Percentiles rank a stretch among this genome's conserved stretches.
Evolutionary conservation across 163 green algal genomes (phyloP).

Genomic region (Chlorella variabilis): DNA sequence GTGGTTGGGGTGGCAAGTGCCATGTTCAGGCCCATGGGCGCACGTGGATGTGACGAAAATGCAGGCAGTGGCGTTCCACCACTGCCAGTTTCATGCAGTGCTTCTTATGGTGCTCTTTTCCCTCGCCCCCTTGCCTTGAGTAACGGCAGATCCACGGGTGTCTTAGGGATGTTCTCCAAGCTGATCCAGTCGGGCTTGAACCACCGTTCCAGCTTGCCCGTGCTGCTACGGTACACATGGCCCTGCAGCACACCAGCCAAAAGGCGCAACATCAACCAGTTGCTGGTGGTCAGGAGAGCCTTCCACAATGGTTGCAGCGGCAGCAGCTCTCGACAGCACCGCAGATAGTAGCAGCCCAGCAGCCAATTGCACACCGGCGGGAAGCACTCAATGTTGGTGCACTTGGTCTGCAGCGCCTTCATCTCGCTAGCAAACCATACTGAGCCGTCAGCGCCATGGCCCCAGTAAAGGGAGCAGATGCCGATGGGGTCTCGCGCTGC

Average conservation of each 20-base stretch:
- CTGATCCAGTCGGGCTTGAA: conserved; percentile 89
- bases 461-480: conserved; percentile 96
- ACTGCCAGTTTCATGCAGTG: too few relatives aligned
- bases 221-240: conserved; percentile 85
- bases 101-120: too few relatives aligned
- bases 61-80: neutral
- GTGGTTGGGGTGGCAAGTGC: too few relatives aligned
- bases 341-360: neutral
- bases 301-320: too few relatives aligned
- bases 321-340: neutral
- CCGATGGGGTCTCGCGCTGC: conserved; percentile 91
- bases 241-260: conserved; percentile 45
- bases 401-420: conserved; percentile 89
- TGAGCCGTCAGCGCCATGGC: conserved; percentile 81
- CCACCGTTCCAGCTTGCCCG: conserved; percentile 81
- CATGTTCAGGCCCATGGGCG: too few relatives aligned
- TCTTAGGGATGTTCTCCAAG: conserved; percentile 56
- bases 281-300: too few relatives aligned
- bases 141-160: conserved; percentile 50
- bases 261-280: too few relatives aligned
- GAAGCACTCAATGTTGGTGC: conserved; percentile 77
- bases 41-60: neutral
- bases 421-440: conserved; percentile 95
- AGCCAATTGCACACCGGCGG: conserved; percentile 60
- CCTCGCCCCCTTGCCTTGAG: conserved; percentile 3